Evolutionary conservation across 805 yeast genomes (phyloP).

Genomic region (Saccharomycopsis malanga): DNA sequence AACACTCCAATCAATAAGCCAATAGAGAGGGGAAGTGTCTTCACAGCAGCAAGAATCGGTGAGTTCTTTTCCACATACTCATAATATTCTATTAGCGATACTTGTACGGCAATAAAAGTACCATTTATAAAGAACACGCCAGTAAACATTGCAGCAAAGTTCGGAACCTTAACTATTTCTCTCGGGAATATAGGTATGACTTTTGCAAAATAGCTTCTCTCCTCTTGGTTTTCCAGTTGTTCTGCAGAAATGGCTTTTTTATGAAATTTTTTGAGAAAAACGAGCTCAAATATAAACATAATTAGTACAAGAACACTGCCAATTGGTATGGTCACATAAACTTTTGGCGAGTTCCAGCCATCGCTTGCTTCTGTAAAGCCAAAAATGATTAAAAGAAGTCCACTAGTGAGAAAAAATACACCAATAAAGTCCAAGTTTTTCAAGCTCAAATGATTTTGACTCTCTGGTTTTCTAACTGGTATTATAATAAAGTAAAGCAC

Average conservation of each 20-base stretch:
- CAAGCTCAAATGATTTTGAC: constrained; percentile 21
- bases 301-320: constrained; percentile 54
- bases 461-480: constrained; percentile 27
- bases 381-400: constrained; percentile 28
- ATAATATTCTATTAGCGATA: constrained; percentile 26
- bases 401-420: constrained; percentile 33
- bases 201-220: constrained; percentile 14
- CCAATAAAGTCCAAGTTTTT: constrained; percentile 33
- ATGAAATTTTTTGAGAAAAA: constrained; percentile 3
- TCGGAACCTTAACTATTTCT: constrained; percentile 26
- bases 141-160: constrained; percentile 25
- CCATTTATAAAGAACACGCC: constrained; percentile 24
- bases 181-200: constrained; percentile 28
- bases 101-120: constrained; percentile 23
- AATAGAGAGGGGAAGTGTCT: constrained; percentile 30
- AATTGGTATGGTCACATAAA: constrained; percentile 44
- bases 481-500: constrained; percentile 28
- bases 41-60: constrained; percentile 33
- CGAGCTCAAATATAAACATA: constrained; percentile 19
- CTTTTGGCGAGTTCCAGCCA: constrained; percentile 16
- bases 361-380: constrained; percentile 18
- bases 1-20: constrained; percentile 27
- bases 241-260: background rate
- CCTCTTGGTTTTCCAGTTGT: constrained; percentile 3
- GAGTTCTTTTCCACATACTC: constrained; percentile 26